A percentile compares a stretch with the other conserved stretches of the same genome.
Conservation (phyloP, 495 filamentous ascomycete species). For the Elasticomyces elasticus region DNA sequence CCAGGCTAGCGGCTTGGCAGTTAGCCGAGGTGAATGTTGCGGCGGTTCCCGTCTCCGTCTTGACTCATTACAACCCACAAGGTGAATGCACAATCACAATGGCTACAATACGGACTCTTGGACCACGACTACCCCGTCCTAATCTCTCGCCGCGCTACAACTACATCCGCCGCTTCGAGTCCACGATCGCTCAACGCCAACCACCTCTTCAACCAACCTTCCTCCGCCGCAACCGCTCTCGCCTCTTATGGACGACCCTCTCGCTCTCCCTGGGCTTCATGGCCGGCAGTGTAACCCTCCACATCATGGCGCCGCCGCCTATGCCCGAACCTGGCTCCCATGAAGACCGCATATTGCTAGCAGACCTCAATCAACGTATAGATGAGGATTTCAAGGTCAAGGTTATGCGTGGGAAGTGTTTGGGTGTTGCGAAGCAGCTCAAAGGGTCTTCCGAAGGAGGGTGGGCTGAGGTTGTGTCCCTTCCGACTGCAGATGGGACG, state of each 20-base stretch:
- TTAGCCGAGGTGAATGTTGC: too few species aligned
- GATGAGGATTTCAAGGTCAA: slow-evolving; percentile 30
- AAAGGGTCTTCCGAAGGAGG: slow-evolving; percentile 21
- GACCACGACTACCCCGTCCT: slow-evolving; percentile 4
- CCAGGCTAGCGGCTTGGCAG: too few species aligned
- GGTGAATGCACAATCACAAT: slow-evolving; percentile 1
- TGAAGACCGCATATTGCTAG: slow-evolving; percentile 25
- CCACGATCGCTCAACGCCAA: slow-evolving; percentile 3
- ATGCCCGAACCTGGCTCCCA: slow-evolving; percentile 21
- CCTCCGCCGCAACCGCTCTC: slow-evolving; percentile 3
- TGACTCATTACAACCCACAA: too few species aligned
- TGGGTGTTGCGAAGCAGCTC: slow-evolving; percentile 12
- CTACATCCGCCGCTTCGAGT: slow-evolving; percentile 9
- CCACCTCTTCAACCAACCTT: slow-evolving; percentile 1
- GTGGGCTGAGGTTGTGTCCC: slow-evolving; percentile 19
- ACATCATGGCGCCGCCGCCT: slow-evolving; percentile 23
- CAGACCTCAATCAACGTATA: slow-evolving; percentile 21
- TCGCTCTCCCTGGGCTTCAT: slow-evolving; percentile 11
- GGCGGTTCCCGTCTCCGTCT: too few species aligned
- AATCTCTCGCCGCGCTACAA: slow-evolving; percentile 14
- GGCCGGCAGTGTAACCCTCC: slow-evolving; percentile 9
- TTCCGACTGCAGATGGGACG: neutral
- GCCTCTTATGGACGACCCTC: neutral
- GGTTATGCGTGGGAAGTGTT: slow-evolving; percentile 20
- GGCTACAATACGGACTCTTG: neutral